Conservation (phyloP, 768 basidiomycete species). For the Termitomyces heimii region DNA sequence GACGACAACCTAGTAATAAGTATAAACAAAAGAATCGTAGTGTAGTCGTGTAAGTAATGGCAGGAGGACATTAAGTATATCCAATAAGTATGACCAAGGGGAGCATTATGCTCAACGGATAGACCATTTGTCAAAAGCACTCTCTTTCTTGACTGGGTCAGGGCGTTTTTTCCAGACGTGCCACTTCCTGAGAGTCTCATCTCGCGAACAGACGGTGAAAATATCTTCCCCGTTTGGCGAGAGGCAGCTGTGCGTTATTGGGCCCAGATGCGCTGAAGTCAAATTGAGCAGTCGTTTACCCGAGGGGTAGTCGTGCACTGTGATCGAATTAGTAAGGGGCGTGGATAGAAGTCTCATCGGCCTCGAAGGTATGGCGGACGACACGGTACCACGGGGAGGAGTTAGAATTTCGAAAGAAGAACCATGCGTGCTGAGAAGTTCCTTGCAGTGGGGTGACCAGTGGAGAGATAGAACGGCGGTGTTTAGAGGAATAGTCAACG, state of each 20-base stretch:
- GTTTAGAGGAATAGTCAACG: slow-evolving; percentile 71
- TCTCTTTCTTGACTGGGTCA: slow-evolving; percentile 27
- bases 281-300: slow-evolving; percentile 44
- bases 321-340: slow-evolving; percentile 61
- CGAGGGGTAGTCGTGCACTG: slow-evolving; percentile 73
- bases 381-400: slow-evolving; percentile 12
- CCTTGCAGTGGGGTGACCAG: slow-evolving; percentile 83
- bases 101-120: slow-evolving; percentile 30
- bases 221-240: slow-evolving; percentile 56
- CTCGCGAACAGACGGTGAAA: slow-evolving; percentile 58
- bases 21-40: not conserved
- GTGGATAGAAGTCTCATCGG: slow-evolving; percentile 42
- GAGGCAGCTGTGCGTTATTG: slow-evolving; percentile 56
- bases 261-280: slow-evolving; percentile 47
- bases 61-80: not conserved
- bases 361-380: slow-evolving; percentile 26
- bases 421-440: slow-evolving; percentile 87
- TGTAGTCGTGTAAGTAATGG: not conserved
- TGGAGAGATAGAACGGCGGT: slow-evolving; percentile 63
- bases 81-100: not conserved
- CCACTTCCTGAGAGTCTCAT: slow-evolving; percentile 72
- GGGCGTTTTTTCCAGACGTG: slow-evolving; percentile 51
- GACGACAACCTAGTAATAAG: not conserved
- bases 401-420: slow-evolving; percentile 44
- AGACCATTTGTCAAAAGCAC: slow-evolving; percentile 39